Evolutionary conservation across 2,329 filamentous ascomycete species (phyloP).

Genomic region (Verticillium zaregamsianum): DNA sequence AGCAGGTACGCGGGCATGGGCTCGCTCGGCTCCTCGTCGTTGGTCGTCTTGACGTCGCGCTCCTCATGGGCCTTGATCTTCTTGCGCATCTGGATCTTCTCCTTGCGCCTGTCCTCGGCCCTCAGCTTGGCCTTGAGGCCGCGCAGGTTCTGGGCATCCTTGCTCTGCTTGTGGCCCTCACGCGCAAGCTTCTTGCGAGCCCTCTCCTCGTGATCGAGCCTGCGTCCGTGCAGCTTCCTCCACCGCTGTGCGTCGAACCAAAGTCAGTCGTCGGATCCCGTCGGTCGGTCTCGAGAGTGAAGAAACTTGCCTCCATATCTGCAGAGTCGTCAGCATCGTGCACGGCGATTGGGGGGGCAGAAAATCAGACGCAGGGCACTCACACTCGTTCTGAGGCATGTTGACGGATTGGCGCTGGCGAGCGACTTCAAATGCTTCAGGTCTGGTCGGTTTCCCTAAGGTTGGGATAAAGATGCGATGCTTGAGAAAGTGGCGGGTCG

Average conservation of each 20-base stretch:
- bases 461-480: background rate
- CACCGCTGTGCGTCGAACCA: constrained; percentile 65
- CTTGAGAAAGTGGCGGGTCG: constrained; percentile 10
- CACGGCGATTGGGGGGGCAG: background rate
- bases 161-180: constrained; percentile 81
- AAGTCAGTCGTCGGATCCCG: background rate
- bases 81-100: constrained; percentile 99
- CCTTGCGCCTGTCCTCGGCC: constrained; percentile 87
- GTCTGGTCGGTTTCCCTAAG: background rate
- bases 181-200: constrained; percentile 81
- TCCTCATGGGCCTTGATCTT: constrained; percentile 92
- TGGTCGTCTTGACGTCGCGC: constrained; percentile 86
- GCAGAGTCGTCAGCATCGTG: background rate
- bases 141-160: constrained; percentile 89
- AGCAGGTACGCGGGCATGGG: constrained; percentile 91
- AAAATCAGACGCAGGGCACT: background rate
- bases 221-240: constrained; percentile 48
- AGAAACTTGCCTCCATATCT: constrained; percentile 4
- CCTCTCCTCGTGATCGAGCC: constrained; percentile 80
- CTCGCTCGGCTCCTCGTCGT: constrained; percentile 72
- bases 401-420: constrained; percentile 5
- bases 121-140: constrained; percentile 90
- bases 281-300: background rate
- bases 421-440: constrained; percentile 3
- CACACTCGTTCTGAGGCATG: constrained; percentile 68